Base-by-base conservation (phyloP, 345 rosid genomes). In the Eucalyptus grandis region DNA sequence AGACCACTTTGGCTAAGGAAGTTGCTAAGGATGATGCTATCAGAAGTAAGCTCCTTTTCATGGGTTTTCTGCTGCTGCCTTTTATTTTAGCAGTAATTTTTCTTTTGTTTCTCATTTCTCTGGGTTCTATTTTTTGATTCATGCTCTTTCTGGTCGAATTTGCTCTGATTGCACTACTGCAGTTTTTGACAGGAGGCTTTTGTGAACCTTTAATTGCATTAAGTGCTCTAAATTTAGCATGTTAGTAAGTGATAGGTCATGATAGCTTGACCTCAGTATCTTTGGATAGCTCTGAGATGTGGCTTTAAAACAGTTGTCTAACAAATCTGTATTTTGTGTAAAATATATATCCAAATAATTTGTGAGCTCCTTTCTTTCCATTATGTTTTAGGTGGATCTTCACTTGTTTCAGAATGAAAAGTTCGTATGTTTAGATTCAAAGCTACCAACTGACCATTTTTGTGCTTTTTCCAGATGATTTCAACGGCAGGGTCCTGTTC, bases 1-100 rank as follows among this genome's bases (percentile, higher is more conserved):
- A 98, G 87, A 97, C 99, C 12, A 97, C 99, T 88, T 91, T 98
- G 91, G 99, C 97, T 46, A 89, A 86, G 89, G 97, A 98, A 90
- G 82, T 95, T 89, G 91, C 94, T 86, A 93, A 90, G 89, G 99
- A 98, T 86, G 89, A 90, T 88, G 91, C 94, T 92, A 94, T 98
- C 50, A 91, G 87, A 91, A 87, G 99, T 98, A 93, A 93, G 96
- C 87, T 54, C 43, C 86, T 62, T 31, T 34, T 86, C 30, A 10
- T 51, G 56, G 22, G 49, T 87, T 14, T n/a, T 56, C 47, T 62
- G 37, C 21, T 31, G 14, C 62, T 26, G 40, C 40, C 0, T 22
- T 49, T 7, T 22, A 67, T 22, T 65, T 65, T 60, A 3, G 34
- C 19, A 30, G 37, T 62, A 19, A 62, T 62, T 65, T 65, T 65